Conservation (phyloP, 495 filamentous ascomycete species). For the Symbiotaphrina buchneri region DNA sequence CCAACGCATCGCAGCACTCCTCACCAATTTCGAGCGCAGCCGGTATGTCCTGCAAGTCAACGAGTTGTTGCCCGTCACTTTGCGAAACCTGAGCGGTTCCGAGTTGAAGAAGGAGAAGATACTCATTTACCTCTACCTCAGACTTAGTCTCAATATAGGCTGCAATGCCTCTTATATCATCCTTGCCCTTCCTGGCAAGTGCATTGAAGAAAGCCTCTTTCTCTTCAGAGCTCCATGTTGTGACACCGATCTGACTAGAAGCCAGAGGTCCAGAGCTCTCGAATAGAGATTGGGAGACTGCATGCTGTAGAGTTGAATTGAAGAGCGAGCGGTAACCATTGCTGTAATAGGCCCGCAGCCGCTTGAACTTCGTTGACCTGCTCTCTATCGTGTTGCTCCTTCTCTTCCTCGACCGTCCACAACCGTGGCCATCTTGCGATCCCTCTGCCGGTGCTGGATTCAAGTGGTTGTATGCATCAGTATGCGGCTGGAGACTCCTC, state of each 20-base stretch:
- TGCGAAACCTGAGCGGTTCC: conserved; percentile 14
- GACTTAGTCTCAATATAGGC: conserved; percentile 45
- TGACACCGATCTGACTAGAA: conserved; percentile 37
- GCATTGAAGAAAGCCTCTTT: conserved; percentile 45
- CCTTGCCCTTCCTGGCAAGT: conserved; percentile 35
- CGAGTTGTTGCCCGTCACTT: conserved; percentile 1
- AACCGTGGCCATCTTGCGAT: too few species aligned
- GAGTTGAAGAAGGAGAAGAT: conserved; percentile 34
- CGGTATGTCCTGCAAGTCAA: conserved; percentile 27
- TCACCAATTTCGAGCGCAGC: conserved; percentile 51
- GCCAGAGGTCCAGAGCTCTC: conserved; percentile 6
- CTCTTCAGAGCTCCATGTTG: conserved; percentile 45
- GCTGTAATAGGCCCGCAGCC: conserved; percentile 5
- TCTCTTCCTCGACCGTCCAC: too few species aligned
- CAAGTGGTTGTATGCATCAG: too few species aligned
- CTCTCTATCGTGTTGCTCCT: too few species aligned
- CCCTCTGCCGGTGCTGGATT: too few species aligned
- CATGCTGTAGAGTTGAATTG: conserved; percentile 6
- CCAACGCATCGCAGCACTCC: conserved; percentile 40
- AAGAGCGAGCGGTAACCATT: conserved; percentile 9
- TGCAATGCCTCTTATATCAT: conserved; percentile 36
- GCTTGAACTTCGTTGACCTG: too few species aligned
- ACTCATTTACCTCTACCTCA: conserved; percentile 47
- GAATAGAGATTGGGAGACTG: conserved; percentile 1
- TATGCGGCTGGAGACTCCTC: too few species aligned